phyloP scores from a whole-genome alignment of 345 rosid species.

The Syzygium grande region DNA sequence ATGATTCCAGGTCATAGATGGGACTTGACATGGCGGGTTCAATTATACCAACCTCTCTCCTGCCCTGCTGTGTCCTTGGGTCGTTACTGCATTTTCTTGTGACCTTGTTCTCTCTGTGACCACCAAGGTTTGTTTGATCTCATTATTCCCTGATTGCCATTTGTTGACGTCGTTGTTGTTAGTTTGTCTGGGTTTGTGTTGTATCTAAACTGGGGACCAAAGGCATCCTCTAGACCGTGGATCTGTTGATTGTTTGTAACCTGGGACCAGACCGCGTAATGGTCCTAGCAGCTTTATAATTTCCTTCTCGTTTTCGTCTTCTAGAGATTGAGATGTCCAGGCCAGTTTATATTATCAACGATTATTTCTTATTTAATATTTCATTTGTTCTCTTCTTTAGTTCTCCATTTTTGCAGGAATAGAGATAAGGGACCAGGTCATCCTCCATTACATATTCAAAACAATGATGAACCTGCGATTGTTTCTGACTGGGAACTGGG shows the following conservation, averaged over 20 bases:
- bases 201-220: background rate
- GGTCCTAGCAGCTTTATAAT: background rate
- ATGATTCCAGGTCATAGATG: background rate
- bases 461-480: background rate
- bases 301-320: background rate
- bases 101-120: background rate
- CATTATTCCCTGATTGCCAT: background rate
- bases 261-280: background rate
- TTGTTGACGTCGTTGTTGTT: background rate
- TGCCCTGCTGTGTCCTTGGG: background rate
- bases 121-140: background rate
- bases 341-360: background rate
- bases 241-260: background rate
- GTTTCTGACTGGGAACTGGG: background rate
- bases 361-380: background rate
- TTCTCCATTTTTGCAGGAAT: background rate
- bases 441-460: background rate
- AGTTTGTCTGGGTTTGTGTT: background rate
- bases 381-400: background rate
- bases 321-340: background rate
- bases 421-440: background rate
- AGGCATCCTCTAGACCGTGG: background rate
- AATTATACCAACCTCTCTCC: background rate
- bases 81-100: background rate
- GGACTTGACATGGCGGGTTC: background rate